A percentile compares a stretch with the other conserved stretches of the same genome.
These are phyloP conservation scores for Novymonas esmeraldas DNA, from an alignment of 208 protist genomes.

Conservation along the genomic window DNA sequence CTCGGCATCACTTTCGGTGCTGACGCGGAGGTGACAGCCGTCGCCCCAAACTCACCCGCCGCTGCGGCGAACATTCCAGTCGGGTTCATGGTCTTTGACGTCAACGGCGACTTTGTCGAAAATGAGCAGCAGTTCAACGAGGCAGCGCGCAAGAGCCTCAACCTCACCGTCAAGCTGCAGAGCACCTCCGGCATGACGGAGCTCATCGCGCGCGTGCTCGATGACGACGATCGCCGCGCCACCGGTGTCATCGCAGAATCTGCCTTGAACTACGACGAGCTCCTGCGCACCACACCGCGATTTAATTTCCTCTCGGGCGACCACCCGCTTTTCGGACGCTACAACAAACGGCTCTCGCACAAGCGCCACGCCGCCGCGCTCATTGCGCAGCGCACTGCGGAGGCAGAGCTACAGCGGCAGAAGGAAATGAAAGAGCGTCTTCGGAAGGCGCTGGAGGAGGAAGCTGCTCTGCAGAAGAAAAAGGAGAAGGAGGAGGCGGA, in stretches of 20 bases:
- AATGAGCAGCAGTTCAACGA: conserved; percentile 53
- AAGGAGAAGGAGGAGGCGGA: conserved; percentile 28
- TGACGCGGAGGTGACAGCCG: conserved; percentile 62
- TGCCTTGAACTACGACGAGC: conserved; percentile 60
- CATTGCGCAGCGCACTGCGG: conserved; percentile 55
- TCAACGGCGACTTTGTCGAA: conserved; percentile 81
- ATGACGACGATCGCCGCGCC: conserved; percentile 48
- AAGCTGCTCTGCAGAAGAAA: conserved; percentile 28
- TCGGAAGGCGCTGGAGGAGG: conserved; percentile 45
- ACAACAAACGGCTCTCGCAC: conserved; percentile 57
- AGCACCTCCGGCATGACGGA: conserved; percentile 63
- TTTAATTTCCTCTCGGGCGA: conserved; percentile 77
- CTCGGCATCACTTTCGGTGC: conserved; percentile 71
- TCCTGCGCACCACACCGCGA: conserved; percentile 74
- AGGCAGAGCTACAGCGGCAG: conserved; percentile 61
- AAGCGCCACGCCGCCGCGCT: conserved; percentile 59
- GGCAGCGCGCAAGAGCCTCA: conserved; percentile 44
- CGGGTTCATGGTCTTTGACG: conserved; percentile 72
- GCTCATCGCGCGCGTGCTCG: conserved; percentile 68
- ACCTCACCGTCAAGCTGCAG: conserved; percentile 75
- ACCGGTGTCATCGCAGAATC: conserved; percentile 19
- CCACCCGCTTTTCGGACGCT: conserved; percentile 80
- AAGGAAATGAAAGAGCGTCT: conserved; percentile 61
- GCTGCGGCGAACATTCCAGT: conserved; percentile 60
- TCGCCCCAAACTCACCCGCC: conserved; percentile 49